These are phyloP conservation scores for Immersiella caudata DNA, from an alignment of 495 filamentous ascomycete genomes.

Conservation along the genomic window DNA sequence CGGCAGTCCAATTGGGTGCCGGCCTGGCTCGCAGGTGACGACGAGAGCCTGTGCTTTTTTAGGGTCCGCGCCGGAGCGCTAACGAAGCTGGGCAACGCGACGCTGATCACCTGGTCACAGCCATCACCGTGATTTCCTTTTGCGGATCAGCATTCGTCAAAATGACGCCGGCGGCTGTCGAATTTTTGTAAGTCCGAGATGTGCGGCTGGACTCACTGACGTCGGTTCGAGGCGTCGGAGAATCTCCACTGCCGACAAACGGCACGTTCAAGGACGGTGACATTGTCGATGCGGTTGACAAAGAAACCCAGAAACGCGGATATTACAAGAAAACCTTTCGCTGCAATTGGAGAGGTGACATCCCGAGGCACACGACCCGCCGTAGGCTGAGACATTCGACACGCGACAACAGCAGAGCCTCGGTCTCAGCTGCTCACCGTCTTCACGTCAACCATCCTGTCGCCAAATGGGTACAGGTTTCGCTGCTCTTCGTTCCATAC, in stretches of 20 bases:
- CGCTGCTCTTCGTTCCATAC: too few relatives aligned
- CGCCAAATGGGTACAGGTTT: too few relatives aligned
- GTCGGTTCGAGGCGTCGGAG: background rate
- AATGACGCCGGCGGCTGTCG: background rate
- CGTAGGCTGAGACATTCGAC: background rate
- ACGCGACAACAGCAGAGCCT: background rate
- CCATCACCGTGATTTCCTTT: constrained; percentile 3
- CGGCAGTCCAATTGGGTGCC: constrained; percentile 6
- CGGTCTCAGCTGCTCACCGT: background rate
- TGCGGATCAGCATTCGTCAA: background rate
- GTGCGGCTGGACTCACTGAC: too few relatives aligned
- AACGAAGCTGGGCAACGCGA: background rate
- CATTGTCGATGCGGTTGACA: background rate
- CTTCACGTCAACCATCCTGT: background rate
- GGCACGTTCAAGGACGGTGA: background rate
- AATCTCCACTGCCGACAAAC: background rate
- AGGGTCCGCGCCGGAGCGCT: background rate
- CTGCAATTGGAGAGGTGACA: background rate
- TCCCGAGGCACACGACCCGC: background rate
- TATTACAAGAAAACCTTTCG: background rate
- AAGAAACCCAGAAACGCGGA: background rate
- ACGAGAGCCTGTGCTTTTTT: background rate
- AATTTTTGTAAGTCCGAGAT: background rate
- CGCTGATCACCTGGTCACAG: constrained; percentile 8
- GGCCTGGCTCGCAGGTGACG: constrained; percentile 7